Evolutionary conservation across 169 alveolate species (phyloP).

Genomic region (Plasmodium berghei): DNA sequence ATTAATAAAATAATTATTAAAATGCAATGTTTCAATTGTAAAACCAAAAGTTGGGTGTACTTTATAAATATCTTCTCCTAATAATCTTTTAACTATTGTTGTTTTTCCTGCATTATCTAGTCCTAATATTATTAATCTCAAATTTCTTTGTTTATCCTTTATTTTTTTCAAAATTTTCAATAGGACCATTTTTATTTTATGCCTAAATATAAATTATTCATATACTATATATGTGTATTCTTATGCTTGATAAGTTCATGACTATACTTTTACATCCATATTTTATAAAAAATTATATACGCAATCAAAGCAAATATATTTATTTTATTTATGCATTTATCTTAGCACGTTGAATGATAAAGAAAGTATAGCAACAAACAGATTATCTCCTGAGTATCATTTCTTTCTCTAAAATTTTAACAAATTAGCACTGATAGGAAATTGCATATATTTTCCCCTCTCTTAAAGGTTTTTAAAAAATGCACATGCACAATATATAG

Average conservation of each 20-base stretch:
- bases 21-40: slow-evolving; percentile 92
- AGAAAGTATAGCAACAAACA: too few species aligned
- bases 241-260: not conserved
- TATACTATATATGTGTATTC: not conserved
- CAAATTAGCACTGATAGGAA: too few species aligned
- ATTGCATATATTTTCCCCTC: too few species aligned
- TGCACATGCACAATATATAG: too few species aligned
- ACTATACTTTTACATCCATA: not conserved
- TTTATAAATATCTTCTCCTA: slow-evolving; percentile 93
- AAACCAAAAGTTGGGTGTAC: slow-evolving; percentile 98
- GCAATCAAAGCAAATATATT: too few species aligned
- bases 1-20: slow-evolving; percentile 88
- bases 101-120: slow-evolving; percentile 98
- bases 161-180: slow-evolving; percentile 93
- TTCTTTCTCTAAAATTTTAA: too few species aligned
- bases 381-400: too few species aligned
- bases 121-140: slow-evolving; percentile 96
- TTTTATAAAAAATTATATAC: too few species aligned
- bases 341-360: too few species aligned
- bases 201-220: not conserved
- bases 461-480: too few species aligned
- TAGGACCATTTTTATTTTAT: slow-evolving; percentile 89
- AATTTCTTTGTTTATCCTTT: slow-evolving; percentile 94
- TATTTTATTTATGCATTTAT: too few species aligned
- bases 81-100: slow-evolving; percentile 94